Conservation (phyloP, 139 green algal genomes). For the Haematococcus sp. region DNA sequence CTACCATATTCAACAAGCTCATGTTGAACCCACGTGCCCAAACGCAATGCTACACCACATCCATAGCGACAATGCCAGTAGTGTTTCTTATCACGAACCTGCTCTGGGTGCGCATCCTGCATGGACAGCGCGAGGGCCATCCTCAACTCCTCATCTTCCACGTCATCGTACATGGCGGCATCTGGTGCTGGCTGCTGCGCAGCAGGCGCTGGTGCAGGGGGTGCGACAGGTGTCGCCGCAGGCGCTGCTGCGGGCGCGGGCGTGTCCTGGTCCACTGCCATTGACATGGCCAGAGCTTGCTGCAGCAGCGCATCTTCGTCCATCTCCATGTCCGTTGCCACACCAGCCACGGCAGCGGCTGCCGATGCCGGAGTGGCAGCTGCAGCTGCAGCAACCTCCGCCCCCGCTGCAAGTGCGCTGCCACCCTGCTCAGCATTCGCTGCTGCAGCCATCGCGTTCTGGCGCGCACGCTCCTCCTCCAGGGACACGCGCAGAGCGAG, state of each 20-base stretch:
- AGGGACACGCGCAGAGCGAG: conserved; percentile 88
- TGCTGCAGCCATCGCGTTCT: conserved; percentile 52
- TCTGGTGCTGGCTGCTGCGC: conserved; percentile 35
- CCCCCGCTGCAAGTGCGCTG: conserved; percentile 22
- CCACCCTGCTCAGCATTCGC: conserved; percentile 24
- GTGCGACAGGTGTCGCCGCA: background rate
- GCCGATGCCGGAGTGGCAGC: conserved; percentile 29
- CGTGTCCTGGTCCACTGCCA: conserved; percentile 52
- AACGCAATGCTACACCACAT: no score
- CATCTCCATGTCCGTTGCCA: conserved; percentile 47
- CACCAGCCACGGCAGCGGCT: conserved; percentile 14
- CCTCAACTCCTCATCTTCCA: conserved; percentile 65
- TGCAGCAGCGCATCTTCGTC: conserved; percentile 68
- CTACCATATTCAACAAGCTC: no score
- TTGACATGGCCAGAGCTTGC: conserved; percentile 89
- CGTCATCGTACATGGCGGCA: conserved; percentile 26
- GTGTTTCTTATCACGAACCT: no score
- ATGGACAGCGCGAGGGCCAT: conserved; percentile 68
- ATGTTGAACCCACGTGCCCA: no score
- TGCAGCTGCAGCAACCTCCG: conserved; percentile 21
- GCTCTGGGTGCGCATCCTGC: conserved; percentile 35
- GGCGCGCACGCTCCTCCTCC: conserved; percentile 93
- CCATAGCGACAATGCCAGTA: no score
- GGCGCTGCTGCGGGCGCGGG: background rate
- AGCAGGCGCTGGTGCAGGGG: conserved; percentile 18